Evolutionary conservation across 2,329 filamentous ascomycete species (phyloP).

Genomic region (Boeremia exigua): DNA sequence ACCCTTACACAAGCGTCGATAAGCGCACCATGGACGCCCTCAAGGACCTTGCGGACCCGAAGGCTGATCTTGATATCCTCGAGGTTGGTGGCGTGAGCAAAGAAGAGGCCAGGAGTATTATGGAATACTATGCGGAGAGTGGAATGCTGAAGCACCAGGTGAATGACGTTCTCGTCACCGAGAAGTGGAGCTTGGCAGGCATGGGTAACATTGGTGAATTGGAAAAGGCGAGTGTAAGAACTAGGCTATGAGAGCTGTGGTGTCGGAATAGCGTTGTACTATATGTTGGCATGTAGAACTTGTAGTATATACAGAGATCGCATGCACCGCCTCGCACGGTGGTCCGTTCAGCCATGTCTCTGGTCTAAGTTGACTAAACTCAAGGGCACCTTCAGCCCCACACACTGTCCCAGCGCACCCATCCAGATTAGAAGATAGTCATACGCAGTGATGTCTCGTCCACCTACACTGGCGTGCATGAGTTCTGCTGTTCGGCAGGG

Average conservation of each 20-base stretch:
- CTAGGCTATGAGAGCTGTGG: conserved; percentile 34
- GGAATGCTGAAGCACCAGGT: conserved; percentile 76
- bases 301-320: conserved; percentile 29
- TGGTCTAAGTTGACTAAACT: conserved; percentile 56
- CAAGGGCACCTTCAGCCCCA: conserved; percentile 78
- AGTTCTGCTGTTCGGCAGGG: conserved; percentile 87
- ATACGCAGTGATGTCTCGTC: conserved; percentile 51
- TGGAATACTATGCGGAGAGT: conserved; percentile 94
- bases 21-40: conserved; percentile 57
- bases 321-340: conserved; percentile 6
- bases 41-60: conserved; percentile 45
- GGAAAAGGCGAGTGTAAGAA: conserved; percentile 67
- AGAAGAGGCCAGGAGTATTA: conserved; percentile 75
- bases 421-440: conserved; percentile 89
- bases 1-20: conserved; percentile 62
- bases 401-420: conserved; percentile 80
- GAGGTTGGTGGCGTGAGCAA: conserved; percentile 73
- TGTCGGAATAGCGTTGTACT: conserved; percentile 17
- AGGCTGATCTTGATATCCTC: conserved; percentile 52
- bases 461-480: conserved; percentile 63
- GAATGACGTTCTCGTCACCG: conserved; percentile 72
- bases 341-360: neutral
- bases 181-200: conserved; percentile 84
- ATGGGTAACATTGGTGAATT: conserved; percentile 85
- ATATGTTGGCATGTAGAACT: conserved; percentile 21